phyloP scores from a whole-genome alignment of 2,329 filamentous ascomycete species.

The Epichloe festucae region DNA sequence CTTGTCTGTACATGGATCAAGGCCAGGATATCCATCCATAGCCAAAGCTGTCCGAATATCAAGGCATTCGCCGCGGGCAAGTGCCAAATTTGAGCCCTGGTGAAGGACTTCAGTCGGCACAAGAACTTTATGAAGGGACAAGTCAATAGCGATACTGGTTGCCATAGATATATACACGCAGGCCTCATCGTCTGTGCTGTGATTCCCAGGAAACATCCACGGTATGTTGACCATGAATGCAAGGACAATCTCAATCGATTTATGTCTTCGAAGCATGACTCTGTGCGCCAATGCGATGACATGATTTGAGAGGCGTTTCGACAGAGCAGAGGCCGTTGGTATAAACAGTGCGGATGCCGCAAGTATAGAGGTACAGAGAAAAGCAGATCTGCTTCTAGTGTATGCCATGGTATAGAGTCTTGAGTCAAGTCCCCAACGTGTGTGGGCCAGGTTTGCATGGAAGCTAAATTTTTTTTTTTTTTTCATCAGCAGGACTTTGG shows the following conservation, averaged over 20 bases:
- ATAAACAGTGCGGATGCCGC: slow-evolving; percentile 56
- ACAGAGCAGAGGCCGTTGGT: slow-evolving; percentile 48
- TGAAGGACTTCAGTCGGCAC: slow-evolving; percentile 37
- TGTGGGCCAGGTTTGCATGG: slow-evolving; percentile 57
- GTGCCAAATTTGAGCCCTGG: slow-evolving; percentile 28
- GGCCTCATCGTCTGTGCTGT: slow-evolving; percentile 60
- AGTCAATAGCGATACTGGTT: slow-evolving; percentile 53
- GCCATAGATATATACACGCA: slow-evolving; percentile 60
- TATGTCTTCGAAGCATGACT: slow-evolving; percentile 47
- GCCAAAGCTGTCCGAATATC: slow-evolving; percentile 50
- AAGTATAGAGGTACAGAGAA: slow-evolving; percentile 59
- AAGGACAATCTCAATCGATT: slow-evolving; percentile 61
- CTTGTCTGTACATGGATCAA: slow-evolving; percentile 46
- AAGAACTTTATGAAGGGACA: slow-evolving; percentile 58
- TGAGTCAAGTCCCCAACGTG: slow-evolving; percentile 61
- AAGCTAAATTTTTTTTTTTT: slow-evolving; percentile 34
- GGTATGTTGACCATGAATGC: slow-evolving; percentile 66
- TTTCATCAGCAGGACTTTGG: neutral
- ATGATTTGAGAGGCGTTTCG: slow-evolving; percentile 52
- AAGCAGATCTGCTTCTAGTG: slow-evolving; percentile 53
- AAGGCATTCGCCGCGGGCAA: slow-evolving; percentile 57
- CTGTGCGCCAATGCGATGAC: slow-evolving; percentile 48
- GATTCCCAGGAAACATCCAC: slow-evolving; percentile 57
- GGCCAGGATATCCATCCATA: slow-evolving; percentile 53
- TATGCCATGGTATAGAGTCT: slow-evolving; percentile 52